phyloP scores from a whole-genome alignment of 176 grass and related monocot genomes.

The Saccharum officinarum region DNA sequence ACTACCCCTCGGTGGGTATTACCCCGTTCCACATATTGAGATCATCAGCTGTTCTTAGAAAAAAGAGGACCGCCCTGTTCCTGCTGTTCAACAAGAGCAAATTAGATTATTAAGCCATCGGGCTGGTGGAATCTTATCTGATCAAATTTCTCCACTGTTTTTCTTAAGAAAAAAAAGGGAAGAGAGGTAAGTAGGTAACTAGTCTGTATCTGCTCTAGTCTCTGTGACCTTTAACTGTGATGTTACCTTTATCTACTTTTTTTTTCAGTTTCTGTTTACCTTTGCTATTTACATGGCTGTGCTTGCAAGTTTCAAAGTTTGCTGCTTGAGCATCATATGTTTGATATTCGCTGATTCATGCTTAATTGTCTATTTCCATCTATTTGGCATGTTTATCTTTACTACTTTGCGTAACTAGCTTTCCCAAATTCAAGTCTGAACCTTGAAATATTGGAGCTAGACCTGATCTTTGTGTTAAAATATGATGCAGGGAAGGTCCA shows the following conservation, averaged over 20 bases:
- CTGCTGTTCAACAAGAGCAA: neutral
- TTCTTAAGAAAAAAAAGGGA: neutral
- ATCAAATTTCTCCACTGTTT: neutral
- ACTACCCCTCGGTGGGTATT: neutral
- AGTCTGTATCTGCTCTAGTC: neutral
- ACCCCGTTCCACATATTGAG: neutral
- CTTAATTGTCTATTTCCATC: neutral
- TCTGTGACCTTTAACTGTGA: slow-evolving; percentile 10
- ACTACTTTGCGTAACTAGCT: neutral
- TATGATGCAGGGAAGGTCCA: slow-evolving; percentile 39
- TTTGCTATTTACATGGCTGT: neutral
- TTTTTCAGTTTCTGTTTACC: neutral
- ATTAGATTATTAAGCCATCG: neutral
- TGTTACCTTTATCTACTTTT: neutral
- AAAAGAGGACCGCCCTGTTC: neutral
- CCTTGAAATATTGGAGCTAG: slow-evolving; percentile 16
- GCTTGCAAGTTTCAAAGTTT: neutral
- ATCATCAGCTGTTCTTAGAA: neutral
- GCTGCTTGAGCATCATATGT: neutral
- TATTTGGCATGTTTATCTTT: neutral
- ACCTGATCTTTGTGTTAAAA: slow-evolving; percentile 36
- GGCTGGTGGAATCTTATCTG: neutral
- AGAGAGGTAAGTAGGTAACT: neutral
- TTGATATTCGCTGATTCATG: neutral
- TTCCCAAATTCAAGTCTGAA: neutral